Conservation (phyloP, 129 eudicot genomes). For the Flaveria bidentis region DNA sequence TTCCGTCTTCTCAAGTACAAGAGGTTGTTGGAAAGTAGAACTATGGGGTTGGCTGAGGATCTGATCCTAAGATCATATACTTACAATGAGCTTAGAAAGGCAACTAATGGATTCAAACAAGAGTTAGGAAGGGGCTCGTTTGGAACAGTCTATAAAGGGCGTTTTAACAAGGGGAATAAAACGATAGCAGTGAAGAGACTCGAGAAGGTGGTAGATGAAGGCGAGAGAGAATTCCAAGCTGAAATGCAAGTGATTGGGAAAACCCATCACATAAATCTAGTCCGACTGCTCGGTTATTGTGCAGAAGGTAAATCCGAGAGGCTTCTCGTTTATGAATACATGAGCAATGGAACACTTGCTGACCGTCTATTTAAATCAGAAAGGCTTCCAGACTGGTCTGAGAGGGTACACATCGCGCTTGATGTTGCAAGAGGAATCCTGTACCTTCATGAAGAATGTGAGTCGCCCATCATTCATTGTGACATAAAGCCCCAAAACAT, state of each 20-base stretch:
- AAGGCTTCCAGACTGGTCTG: constrained; percentile 39
- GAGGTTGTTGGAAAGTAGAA: constrained; percentile 28
- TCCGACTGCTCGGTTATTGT: constrained; percentile 46
- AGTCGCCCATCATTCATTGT: constrained; percentile 50
- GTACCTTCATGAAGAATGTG: constrained; percentile 52
- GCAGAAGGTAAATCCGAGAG: constrained; percentile 34
- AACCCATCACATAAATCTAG: constrained; percentile 50
- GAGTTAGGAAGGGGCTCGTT: constrained; percentile 52
- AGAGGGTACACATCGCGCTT: constrained; percentile 43
- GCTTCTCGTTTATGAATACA: constrained; percentile 50
- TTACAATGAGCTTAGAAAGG: constrained; percentile 40
- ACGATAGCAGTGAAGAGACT: constrained; percentile 55
- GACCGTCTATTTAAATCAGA: constrained; percentile 34
- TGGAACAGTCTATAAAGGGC: constrained; percentile 52
- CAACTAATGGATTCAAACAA: constrained; percentile 42
- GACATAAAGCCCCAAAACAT: constrained; percentile 60
- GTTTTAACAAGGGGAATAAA: constrained; percentile 31
- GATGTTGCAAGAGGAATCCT: constrained; percentile 53
- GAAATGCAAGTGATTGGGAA: constrained; percentile 54
- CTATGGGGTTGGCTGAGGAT: constrained; percentile 34
- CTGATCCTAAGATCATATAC: constrained; percentile 32
- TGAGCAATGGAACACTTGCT: constrained; percentile 53
- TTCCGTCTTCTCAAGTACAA: constrained; percentile 36
- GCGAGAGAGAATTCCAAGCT: constrained; percentile 44
- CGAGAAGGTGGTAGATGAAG: constrained; percentile 42